These are phyloP conservation scores for Phaeosphaeriaceae sp. DNA, from an alignment of 2,329 filamentous ascomycete species.

Conservation along the genomic window DNA sequence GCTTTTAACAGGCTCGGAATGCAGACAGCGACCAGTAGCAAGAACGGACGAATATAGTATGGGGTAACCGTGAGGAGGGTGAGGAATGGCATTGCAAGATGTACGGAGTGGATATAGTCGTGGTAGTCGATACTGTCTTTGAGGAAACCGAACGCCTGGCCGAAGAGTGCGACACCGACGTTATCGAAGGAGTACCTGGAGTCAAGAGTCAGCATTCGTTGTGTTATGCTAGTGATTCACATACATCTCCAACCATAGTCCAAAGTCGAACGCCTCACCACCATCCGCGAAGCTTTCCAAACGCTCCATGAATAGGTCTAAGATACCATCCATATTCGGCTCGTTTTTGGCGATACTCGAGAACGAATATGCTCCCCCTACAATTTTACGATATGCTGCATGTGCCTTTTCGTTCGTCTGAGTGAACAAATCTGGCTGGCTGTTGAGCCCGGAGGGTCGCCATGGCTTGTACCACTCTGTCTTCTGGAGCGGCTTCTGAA, in stretches of 20 bases:
- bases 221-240: background rate
- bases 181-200: constrained; percentile 8
- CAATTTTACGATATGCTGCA: constrained; percentile 16
- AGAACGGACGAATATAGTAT: constrained; percentile 9
- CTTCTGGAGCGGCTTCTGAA: constrained; percentile 26
- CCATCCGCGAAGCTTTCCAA: constrained; percentile 12
- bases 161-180: constrained; percentile 17
- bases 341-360: constrained; percentile 23
- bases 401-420: constrained; percentile 17
- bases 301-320: constrained; percentile 3
- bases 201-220: background rate
- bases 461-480: constrained; percentile 32
- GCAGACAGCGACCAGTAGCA: constrained; percentile 12
- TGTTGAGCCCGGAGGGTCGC: constrained; percentile 19
- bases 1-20: constrained; percentile 33
- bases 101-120: constrained; percentile 37
- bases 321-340: constrained; percentile 9
- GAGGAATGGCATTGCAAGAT: constrained; percentile 45
- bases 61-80: constrained; percentile 16
- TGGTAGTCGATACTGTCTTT: constrained; percentile 26
- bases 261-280: constrained; percentile 10
- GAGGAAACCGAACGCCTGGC: constrained; percentile 29
- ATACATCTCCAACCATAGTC: constrained; percentile 35
- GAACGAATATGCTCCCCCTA: constrained; percentile 22
- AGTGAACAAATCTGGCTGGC: constrained; percentile 23